Conservation (phyloP, 257 asterid species). For the Penstemon barbatus region DNA sequence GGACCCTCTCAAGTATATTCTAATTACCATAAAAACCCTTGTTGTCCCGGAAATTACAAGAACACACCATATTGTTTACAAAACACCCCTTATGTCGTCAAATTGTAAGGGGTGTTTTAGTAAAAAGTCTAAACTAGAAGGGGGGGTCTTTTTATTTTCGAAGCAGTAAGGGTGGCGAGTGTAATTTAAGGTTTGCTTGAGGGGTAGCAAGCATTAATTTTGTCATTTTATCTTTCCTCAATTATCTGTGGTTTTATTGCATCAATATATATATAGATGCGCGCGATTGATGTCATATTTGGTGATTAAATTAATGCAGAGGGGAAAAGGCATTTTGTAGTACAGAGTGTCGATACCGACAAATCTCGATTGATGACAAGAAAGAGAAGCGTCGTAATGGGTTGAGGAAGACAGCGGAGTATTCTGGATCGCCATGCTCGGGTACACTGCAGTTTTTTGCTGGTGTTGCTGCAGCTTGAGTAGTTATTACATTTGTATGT, state of each 20-base stretch:
- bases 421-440: conserved; percentile 61
- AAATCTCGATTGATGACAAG: conserved; percentile 50
- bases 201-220: no score
- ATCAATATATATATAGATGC: no score
- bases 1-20: no score
- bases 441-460: conserved; percentile 48
- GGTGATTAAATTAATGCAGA: conserved; percentile 35
- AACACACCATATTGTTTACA: no score
- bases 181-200: no score
- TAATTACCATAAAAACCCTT: no score
- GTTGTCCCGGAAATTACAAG: no score
- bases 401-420: conserved; percentile 41
- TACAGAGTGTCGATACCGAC: conserved; percentile 52
- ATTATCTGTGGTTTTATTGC: neutral
- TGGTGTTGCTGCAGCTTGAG: conserved; percentile 65
- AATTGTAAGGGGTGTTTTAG: no score
- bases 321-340: conserved; percentile 71
- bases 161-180: no score
- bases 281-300: neutral
- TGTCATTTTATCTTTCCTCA: conserved; percentile 1
- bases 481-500: conserved; percentile 1
- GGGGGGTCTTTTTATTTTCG: no score
- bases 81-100: no score
- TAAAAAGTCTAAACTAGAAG: no score
- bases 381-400: conserved; percentile 44